Evolutionary conservation across 1,139 yeast species (phyloP).

Genomic region (Pneumocystis jirovecii): DNA sequence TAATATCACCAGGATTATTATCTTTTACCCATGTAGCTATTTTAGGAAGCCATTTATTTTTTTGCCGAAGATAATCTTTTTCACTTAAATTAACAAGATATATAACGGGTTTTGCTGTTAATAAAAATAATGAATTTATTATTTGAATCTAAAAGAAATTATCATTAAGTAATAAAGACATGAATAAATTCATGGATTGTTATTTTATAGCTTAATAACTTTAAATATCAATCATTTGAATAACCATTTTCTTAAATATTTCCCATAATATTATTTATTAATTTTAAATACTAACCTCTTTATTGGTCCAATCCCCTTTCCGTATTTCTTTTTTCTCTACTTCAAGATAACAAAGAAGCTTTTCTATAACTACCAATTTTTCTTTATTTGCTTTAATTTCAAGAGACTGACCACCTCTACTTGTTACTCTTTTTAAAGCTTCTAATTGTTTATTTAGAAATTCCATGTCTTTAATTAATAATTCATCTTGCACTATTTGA

Average conservation of each 20-base stretch:
- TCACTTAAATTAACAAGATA: constrained; percentile 89
- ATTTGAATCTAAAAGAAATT: constrained; percentile 35
- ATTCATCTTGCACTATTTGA: constrained; percentile 80
- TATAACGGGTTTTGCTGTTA: constrained; percentile 93
- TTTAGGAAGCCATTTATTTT: constrained; percentile 81
- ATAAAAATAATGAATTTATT: constrained; percentile 62
- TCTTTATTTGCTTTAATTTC: constrained; percentile 92
- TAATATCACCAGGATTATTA: constrained; percentile 84
- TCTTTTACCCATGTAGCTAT: constrained; percentile 96
- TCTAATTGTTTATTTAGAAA: constrained; percentile 85
- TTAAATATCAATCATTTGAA: not conserved
- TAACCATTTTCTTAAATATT: not conserved
- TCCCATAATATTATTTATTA: not conserved
- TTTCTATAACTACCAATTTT: constrained; percentile 69
- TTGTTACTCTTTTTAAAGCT: constrained; percentile 69
- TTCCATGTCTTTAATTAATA: constrained; percentile 92
- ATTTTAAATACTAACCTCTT: constrained; percentile 53
- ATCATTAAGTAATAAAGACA: not conserved
- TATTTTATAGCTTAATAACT: not conserved
- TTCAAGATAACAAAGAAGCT: constrained; percentile 60
- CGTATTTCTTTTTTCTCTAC: constrained; percentile 72
- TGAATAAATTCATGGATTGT: not conserved
- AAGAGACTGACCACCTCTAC: constrained; percentile 88
- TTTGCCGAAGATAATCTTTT: constrained; percentile 88
- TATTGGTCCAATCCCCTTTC: constrained; percentile 73